phyloP scores from a whole-genome alignment of 1,139 yeast genomes.

The Yamadazyma atmosphaerica region DNA sequence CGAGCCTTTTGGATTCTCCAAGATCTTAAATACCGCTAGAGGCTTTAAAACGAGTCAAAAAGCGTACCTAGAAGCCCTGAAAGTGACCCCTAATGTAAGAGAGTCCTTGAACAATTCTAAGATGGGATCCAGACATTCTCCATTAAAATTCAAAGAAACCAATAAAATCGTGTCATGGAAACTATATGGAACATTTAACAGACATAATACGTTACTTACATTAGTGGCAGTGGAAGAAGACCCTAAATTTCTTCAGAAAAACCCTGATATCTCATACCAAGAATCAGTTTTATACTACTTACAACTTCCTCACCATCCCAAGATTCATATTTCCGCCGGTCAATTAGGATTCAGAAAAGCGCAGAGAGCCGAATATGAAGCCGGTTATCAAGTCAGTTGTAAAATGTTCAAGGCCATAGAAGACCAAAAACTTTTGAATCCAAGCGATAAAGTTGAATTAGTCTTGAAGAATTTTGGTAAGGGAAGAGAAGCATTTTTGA shows the following conservation, averaged over 20 bases:
- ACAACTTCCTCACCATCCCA: conserved; percentile 76
- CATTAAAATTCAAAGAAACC: conserved; percentile 1
- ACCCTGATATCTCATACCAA: conserved; percentile 60
- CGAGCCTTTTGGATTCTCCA: background rate
- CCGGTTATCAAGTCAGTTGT: conserved; percentile 84
- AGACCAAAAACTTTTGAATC: conserved; percentile 51
- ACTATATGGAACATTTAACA: conserved; percentile 72
- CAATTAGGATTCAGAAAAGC: conserved; percentile 74
- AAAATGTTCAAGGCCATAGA: conserved; percentile 71
- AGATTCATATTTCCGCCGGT: conserved; percentile 68
- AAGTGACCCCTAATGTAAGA: background rate
- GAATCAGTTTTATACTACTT: conserved; percentile 77
- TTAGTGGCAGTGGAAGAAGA: conserved; percentile 73
- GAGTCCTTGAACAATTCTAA: background rate
- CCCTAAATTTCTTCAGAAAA: conserved; percentile 55
- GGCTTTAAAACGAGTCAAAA: background rate
- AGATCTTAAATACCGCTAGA: background rate
- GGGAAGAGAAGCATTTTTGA: conserved; percentile 84
- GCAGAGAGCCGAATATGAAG: conserved; percentile 90
- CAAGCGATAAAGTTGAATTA: conserved; percentile 64
- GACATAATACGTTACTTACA: conserved; percentile 81
- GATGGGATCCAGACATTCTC: background rate
- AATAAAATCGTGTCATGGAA: conserved; percentile 54
- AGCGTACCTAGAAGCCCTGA: background rate
- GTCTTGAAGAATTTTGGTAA: conserved; percentile 81